Evolutionary conservation across 2,329 filamentous ascomycete species (phyloP).

Genomic region (Arthrinium puccinioides): DNA sequence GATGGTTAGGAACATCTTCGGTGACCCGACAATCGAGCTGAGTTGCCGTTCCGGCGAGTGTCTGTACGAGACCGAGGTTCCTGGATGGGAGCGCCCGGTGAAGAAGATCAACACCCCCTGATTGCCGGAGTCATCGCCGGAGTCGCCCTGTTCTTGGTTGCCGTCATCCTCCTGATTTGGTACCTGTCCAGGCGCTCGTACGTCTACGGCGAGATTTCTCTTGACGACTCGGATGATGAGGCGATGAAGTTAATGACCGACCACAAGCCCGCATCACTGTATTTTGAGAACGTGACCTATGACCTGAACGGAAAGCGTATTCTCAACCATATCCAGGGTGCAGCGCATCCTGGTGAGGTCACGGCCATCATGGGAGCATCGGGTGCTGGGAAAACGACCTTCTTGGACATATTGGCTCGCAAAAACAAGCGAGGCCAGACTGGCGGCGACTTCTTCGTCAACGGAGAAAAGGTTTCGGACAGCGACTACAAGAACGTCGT

Average conservation of each 20-base stretch:
- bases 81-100: conserved; percentile 79
- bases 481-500: conserved; percentile 84
- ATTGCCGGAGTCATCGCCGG: conserved; percentile 91
- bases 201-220: conserved; percentile 64
- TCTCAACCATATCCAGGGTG: conserved; percentile 69
- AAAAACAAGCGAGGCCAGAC: conserved; percentile 90
- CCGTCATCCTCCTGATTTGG: conserved; percentile 76
- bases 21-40: conserved; percentile 81
- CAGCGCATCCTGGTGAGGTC: conserved; percentile 90
- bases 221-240: conserved; percentile 90
- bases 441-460: conserved; percentile 80
- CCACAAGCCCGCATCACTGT: conserved; percentile 82
- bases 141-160: conserved; percentile 81
- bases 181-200: conserved; percentile 73
- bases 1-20: conserved; percentile 81
- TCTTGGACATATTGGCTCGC: conserved; percentile 88
- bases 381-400: conserved; percentile 94
- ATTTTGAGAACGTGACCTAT: conserved; percentile 85
- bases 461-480: conserved; percentile 83
- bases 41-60: conserved; percentile 84
- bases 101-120: conserved; percentile 93
- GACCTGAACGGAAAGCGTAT: conserved; percentile 83
- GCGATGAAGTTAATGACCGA: conserved; percentile 79
- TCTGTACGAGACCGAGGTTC: conserved; percentile 84
- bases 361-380: conserved; percentile 98